Conservation (phyloP, 1,139 yeast genomes). For the Sugiyamaella castrensis region DNA sequence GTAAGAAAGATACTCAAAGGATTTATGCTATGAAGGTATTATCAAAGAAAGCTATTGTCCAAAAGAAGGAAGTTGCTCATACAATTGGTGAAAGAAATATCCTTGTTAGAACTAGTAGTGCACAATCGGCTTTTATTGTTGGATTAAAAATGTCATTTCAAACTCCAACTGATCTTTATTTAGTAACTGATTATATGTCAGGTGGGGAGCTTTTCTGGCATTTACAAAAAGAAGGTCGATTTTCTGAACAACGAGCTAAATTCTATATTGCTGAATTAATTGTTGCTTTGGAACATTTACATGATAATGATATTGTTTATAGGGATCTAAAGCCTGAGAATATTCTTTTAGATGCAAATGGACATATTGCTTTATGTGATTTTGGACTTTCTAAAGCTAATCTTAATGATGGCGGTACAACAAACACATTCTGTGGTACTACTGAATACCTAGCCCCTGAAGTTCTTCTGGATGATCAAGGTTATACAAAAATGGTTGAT, state of each 20-base stretch:
- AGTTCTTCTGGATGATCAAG: constrained; percentile 84
- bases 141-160: constrained; percentile 94
- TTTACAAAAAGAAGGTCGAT: constrained; percentile 91
- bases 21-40: constrained; percentile 97
- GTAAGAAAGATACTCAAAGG: constrained; percentile 81
- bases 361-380: constrained; percentile 94
- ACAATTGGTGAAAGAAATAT: constrained; percentile 96
- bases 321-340: constrained; percentile 96
- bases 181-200: constrained; percentile 96
- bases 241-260: constrained; percentile 87
- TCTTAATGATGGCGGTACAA: constrained; percentile 80
- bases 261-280: constrained; percentile 95
- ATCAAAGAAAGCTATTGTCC: constrained; percentile 89
- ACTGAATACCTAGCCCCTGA: constrained; percentile 98
- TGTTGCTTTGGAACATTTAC: constrained; percentile 85
- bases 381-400: constrained; percentile 95
- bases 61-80: constrained; percentile 95
- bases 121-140: constrained; percentile 87
- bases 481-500: constrained; percentile 92
- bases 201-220: constrained; percentile 99
- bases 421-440: constrained; percentile 96
- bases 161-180: constrained; percentile 84
- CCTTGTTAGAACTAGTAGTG: constrained; percentile 77
- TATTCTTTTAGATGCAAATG: constrained; percentile 89
- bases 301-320: constrained; percentile 88